Percentiles rank a stretch among this genome's conserved stretches.
phyloP scores from a whole-genome alignment of 495 filamentous ascomycete genomes.

The Podospora pseudocomata region DNA sequence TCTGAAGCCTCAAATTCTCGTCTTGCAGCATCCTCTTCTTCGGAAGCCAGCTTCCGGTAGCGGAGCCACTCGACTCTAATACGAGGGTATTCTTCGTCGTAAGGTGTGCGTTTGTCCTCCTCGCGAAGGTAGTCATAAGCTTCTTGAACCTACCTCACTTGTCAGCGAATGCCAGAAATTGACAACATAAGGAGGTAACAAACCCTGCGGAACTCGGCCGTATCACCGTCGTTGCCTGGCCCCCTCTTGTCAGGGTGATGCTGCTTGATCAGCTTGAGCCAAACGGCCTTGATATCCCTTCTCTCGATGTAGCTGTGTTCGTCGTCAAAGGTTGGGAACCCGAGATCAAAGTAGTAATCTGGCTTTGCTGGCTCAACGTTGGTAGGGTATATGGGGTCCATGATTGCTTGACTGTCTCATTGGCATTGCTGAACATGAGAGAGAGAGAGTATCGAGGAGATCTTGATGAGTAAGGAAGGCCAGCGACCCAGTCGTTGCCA shows the following conservation, averaged over 20 bases:
- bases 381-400: background rate
- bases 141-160: slow-evolving; percentile 1
- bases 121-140: slow-evolving; percentile 9
- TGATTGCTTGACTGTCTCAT: background rate
- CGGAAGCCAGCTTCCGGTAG: slow-evolving; percentile 6
- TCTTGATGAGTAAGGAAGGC: background rate
- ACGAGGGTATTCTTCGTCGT: background rate
- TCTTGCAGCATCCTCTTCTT: background rate
- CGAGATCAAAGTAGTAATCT: background rate
- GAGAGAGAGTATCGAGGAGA: background rate
- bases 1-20: background rate
- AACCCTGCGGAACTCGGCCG: slow-evolving; percentile 6
- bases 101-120: background rate
- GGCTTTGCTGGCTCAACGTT: background rate
- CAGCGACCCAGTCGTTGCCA: background rate
- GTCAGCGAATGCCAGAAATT: background rate
- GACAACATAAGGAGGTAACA: background rate
- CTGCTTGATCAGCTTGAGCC: slow-evolving; percentile 7
- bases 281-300: slow-evolving; percentile 11
- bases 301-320: background rate
- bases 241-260: slow-evolving; percentile 13
- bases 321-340: background rate
- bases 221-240: background rate
- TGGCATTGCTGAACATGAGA: background rate
- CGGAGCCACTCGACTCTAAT: background rate